A percentile compares a stretch with the other conserved stretches of the same genome.
These are phyloP conservation scores for Fomitiporia mediterranea DNA, from an alignment of 1,284 basidiomycete genomes.

Conservation along the genomic window DNA sequence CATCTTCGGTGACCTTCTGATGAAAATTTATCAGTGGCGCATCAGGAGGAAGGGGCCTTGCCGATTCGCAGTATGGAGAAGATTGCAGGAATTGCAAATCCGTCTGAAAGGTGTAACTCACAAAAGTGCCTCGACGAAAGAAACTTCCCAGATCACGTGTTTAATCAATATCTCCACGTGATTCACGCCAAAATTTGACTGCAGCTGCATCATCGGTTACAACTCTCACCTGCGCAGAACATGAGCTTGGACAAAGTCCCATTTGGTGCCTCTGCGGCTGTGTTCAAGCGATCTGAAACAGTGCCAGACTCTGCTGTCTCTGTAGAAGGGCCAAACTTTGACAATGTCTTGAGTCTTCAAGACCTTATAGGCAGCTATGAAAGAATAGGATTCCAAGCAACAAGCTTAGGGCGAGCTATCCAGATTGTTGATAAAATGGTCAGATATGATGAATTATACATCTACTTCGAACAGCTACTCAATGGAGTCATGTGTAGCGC, in stretches of 20 bases:
- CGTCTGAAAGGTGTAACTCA: too few species aligned
- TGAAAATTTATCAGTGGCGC: too few species aligned
- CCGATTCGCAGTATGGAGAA: too few species aligned
- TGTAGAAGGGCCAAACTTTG: slow-evolving; percentile 88
- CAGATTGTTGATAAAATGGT: slow-evolving; percentile 91
- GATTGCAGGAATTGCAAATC: too few species aligned
- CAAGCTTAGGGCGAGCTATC: slow-evolving; percentile 84
- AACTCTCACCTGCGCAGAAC: not conserved
- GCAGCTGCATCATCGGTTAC: too few species aligned
- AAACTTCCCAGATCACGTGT: too few species aligned
- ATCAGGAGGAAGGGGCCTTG: too few species aligned
- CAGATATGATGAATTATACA: slow-evolving; percentile 21
- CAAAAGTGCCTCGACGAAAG: too few species aligned
- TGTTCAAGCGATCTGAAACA: slow-evolving; percentile 76
- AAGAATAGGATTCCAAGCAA: slow-evolving; percentile 95
- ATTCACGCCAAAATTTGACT: too few species aligned
- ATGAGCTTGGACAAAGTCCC: slow-evolving; percentile 36
- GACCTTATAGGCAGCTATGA: slow-evolving; percentile 78
- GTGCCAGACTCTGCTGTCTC: slow-evolving; percentile 68
- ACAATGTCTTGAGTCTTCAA: slow-evolving; percentile 62
- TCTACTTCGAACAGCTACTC: not conserved
- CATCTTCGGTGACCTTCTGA: too few species aligned
- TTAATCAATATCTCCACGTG: too few species aligned
- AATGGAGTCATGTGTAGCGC: slow-evolving; percentile 41
- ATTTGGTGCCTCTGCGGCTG: slow-evolving; percentile 58